Evolutionary conservation across 140 eudicot species (phyloP), one percentile per base, ranked within the genome.

Genomic region (Oenanthe javanica): DNA sequence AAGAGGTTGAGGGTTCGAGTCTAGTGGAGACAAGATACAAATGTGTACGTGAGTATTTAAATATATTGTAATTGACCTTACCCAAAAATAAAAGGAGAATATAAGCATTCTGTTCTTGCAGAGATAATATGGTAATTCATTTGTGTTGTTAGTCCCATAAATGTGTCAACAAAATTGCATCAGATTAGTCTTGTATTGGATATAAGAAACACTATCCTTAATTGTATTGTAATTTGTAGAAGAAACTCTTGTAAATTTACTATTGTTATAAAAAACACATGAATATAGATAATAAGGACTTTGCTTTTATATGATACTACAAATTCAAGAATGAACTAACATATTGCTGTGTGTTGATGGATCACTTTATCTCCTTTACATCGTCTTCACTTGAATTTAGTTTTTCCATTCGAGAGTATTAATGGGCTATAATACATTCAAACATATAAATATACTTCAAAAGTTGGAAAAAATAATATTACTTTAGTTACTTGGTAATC

Each of bases 91-190:
- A 51, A 51, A 51, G 13, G 69, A 50, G 59, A 82, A 85, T n/a
- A 57, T 21, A 57, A 57, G 84, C 85, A 55, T 18, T 51, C 66
- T 85, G 90, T 79, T 87, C 90, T 14, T 80, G 87, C 64, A 75
- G 76, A 55, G 87, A 87, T 85, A 85, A n/a, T 80, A 38, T 87
- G 90, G 88, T 84, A 84, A 80, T 23, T 27, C 42, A 6, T 48
- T 36, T 36, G 40, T 36, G 40, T 36, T 36, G 40, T 50, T 50
- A 27, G 42, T 51, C 54, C 49, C 54, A 50, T 76, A 27, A 16
- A n/a, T 31, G 38, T 51, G 79, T 52, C 47, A 51, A 31, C 9
- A 57, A 18, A 57, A 4, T 57, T 57, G 64, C 64, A 57, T 57
- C 14, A 57, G 25, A 57, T 57, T 31, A 18, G 6, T 57, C 15